Evolutionary conservation across 2,329 filamentous ascomycete genomes (phyloP), one percentile per base, ranked within the genome.

Genomic region (Diaporthe sp.): DNA sequence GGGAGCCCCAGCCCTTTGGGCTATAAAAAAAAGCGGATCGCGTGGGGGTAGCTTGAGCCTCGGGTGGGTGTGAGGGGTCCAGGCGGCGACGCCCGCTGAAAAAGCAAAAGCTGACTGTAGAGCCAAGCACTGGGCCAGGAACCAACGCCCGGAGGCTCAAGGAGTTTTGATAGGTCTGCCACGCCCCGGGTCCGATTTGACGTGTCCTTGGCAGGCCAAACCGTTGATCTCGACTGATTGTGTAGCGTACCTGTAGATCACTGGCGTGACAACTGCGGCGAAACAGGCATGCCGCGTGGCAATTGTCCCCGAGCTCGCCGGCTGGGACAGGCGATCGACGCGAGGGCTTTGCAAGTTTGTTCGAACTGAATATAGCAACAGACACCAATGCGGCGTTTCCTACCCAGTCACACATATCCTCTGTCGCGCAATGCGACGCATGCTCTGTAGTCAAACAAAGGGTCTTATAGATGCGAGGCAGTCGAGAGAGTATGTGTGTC

Each of bases 21-120:
- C 70, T 61, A 59, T 61, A 66, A 72, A 61, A 71, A 71, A 72
- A 75, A 66, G 70, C 66, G 73, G 73, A 53, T 44, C 55, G 71
- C 73, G 70, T 75, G 73, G 73, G 73, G 73, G 73, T 35, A 30
- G 25, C 44, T 19, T 13, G 3, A 50, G 19, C 12, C 47, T 47
- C n/a, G 47, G 58, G 32, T 50, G 70, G 22, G 47, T n/a, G n/a
- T 30, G 39, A 50, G 63, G 69, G 50, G 58, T 50, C 44, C 53
- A 44, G 66, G 63, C 59, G 61, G 61, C 70, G 70, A 25, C 32
- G 56, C 32, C 56, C 56, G 56, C 44, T 35, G 50, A 65, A 51
- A 35, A 65, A 65, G 47, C 32, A 63, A 55, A 55, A 71, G 19
- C 30, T 47, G 30, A 27, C n/a, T 32, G 32, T 10, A 53, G 56